Evolutionary conservation across 257 asterid genomes (phyloP), one percentile per base, ranked within the genome.

Genomic region (Datura wrightii): DNA sequence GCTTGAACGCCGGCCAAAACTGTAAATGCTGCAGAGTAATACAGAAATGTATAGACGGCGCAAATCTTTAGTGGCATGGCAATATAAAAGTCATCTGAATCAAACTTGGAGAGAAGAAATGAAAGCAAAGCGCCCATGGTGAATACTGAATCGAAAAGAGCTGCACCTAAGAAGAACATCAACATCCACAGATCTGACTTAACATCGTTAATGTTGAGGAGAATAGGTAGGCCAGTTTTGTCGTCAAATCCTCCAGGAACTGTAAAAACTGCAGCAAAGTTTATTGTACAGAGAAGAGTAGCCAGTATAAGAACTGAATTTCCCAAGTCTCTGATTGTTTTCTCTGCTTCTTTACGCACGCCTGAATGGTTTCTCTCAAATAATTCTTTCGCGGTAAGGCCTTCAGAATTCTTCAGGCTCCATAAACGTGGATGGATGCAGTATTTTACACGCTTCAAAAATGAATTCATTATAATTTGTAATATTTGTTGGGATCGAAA

Each of bases 191-290:
- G 15, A n/a, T 72, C 66, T n/a, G 66, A 15, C 5, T 41, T 11
- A 3, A 2, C 3, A n/a, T 8, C 19, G 7, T 42, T 79, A 2
- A 2, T 39, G 42, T 79, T 36, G 19, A 53, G 31, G 34, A 80
- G 70, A 31, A 60, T 19, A 14, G 84, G 84, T 5, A 16, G 2
- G 39, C 84, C 84, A 6, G 6, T 9, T 3, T 39, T 41, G 2
- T 79, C 34, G 59, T 80, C 44, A 60, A 80, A 80, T 8, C 72
- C 84, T 56, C 84, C 72, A 3, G 84, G 84, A 36, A 80, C 34
- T 8, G 84, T 80, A 31, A 80, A 80, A 81, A 60, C 56, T 14
- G 84, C 78, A 0, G 84, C 84, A 3, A 44, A 62, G 46, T 41
- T 59, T 46, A 81, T 15, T 6, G 60, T 81, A 42, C 10, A 67